Evolutionary conservation across 2,329 filamentous ascomycete species (phyloP), one percentile per base, ranked within the genome.

Genomic region (Pseudogymnoascus sp.): DNA sequence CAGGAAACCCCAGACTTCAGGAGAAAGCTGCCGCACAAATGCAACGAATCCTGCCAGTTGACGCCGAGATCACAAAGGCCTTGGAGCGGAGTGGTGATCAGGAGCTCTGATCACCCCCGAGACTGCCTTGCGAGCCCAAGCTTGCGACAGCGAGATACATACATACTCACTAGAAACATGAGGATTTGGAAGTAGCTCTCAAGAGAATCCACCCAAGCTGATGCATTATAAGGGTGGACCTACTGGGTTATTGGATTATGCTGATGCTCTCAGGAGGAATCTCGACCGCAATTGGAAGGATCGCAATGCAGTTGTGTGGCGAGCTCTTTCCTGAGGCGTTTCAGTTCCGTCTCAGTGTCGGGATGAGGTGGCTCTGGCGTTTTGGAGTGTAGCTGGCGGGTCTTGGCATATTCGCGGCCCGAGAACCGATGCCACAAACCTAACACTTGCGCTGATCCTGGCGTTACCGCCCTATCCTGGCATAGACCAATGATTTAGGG

Each of bases 21-120:
- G 47, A 54, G 47, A 26, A 33, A 54, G 29, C 47, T 54, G 47
- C 47, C 47, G 47, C 47, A 54, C 15, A 54, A 33, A 54, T 54
- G 47, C 47, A 33, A 54, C 47, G 47, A n/a, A 33, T 33, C 47
- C 9, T 54, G 17, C 47, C 47, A 9, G 17, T 54, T 54, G 47
- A 54, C 29, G 47, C 47, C 8, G 47, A 54, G 47, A 54, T 54
- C 47, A 11, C 21, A 9, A 54, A 33, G 29, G 10, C 9, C 29
- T 11, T 33, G 15, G 26, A 33, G 29, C 26, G 15, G 26, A 54
- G 29, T 10, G 47, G 47, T 11, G 29, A 33, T 54, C 47, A 33
- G 47, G 47, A 54, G 47, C 47, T 54, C n/a, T 54, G 47, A 54
- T 54, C 47, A 54, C 2, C 47, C 29, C 29, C 29, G 47, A 54